phyloP scores from a whole-genome alignment of 177 flowering plant genomes.

The Vitis hybrid region DNA sequence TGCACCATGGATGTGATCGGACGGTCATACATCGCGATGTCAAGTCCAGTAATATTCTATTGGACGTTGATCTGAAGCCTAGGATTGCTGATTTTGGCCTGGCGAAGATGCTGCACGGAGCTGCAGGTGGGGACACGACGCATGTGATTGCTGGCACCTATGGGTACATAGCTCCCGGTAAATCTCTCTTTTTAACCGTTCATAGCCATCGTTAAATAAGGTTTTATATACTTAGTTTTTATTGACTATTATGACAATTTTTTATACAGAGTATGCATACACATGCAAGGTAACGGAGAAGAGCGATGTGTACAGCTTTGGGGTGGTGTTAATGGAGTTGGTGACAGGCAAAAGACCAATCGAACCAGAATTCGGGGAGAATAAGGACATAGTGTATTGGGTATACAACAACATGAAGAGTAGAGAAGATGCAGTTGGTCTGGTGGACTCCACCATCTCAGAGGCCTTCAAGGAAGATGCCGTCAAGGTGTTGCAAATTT shows the following conservation, averaged over 20 bases:
- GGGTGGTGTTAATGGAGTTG: conserved; percentile 88
- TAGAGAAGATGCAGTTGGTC: conserved; percentile 31
- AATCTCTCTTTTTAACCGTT: background rate
- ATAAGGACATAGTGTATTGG: conserved; percentile 75
- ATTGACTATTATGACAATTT: background rate
- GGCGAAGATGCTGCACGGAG: conserved; percentile 52
- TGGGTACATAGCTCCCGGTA: conserved; percentile 80
- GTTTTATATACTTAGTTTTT: no score
- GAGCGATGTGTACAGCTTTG: conserved; percentile 92
- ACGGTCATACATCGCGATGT: conserved; percentile 76
- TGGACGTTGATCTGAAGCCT: conserved; percentile 61
- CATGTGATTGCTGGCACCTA: conserved; percentile 52
- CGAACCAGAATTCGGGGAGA: conserved; percentile 76
- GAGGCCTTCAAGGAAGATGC: conserved; percentile 51
- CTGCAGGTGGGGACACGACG: conserved; percentile 29
- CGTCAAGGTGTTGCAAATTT: conserved; percentile 56
- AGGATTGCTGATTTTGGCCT: conserved; percentile 80
- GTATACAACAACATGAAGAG: conserved; percentile 37
- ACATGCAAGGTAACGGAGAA: conserved; percentile 70
- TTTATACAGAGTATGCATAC: conserved; percentile 71
- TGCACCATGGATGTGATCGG: conserved; percentile 61
- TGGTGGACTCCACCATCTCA: conserved; percentile 57
- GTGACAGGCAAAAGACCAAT: conserved; percentile 79
- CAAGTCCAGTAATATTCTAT: conserved; percentile 72
- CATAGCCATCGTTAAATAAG: no score